Base-by-base conservation (phyloP, 106 monocot genomes). In the Phalaenopsis aphrodite region DNA sequence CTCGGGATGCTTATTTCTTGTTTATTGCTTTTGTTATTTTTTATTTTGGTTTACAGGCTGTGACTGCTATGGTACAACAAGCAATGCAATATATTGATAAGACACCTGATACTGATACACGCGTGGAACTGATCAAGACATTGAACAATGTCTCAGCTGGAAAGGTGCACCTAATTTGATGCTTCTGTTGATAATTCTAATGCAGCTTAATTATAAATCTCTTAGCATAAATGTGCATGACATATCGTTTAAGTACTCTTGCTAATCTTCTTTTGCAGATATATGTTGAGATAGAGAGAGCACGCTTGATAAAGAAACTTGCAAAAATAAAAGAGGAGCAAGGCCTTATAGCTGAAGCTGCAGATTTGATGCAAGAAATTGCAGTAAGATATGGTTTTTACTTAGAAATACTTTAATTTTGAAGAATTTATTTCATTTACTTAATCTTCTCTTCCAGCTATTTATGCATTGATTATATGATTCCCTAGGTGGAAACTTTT, bases 331-430 rank as follows among this genome's bases (percentile, higher is more conserved):
- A 95, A 90, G 98, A 99, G 87, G 91, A 88, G 17, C 92, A 99
- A 75, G 98, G 98, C 12, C 93, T 85, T 56, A 91, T 99, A 91
- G 87, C 92, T 78, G 98, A 99, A 79, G 98, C 98, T 86, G 98
- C 94, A 78, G 98, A 99, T 85, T 88, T 99, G 78, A 99, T 99
- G 98, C 98, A 99, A 87, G 98, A 99, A 91, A 83, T 99, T 86
- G 94, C 98, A 75, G 98, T 95, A 87, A 89, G 92, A 76, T 24
- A 49, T 76, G 16, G 5, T 76, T 52, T 69, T 82, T 78, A 3
- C 43, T 74, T 45, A 42, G 17, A 36, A 19, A 5, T 6, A 16
- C 8, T 19, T 3, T 68, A 68, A 7, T 71, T 37, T 56, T 82
- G 76, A 24, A 72, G 39, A 18, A 43, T 45, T 72, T 12, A 80